Percentiles rank a stretch among this genome's conserved stretches.
phyloP scores from a whole-genome alignment of 495 filamentous ascomycete species.

The Echria macrotheca region DNA sequence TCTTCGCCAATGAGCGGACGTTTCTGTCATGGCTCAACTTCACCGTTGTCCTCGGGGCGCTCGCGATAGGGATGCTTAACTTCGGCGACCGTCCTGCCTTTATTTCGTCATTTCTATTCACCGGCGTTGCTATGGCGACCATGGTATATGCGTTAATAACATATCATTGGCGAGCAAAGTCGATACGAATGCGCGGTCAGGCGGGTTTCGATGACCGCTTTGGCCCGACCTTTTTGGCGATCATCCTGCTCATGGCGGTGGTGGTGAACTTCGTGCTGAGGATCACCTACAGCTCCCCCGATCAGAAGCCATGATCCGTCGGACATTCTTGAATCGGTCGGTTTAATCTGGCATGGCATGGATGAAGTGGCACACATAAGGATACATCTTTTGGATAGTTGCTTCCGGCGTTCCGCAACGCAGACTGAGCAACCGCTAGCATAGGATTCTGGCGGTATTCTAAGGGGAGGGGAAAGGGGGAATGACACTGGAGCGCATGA shows the following conservation, averaged over 20 bases:
- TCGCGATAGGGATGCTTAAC: conserved; percentile 94
- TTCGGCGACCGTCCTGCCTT: conserved; percentile 92
- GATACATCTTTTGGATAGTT: no score
- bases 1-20: conserved; percentile 99
- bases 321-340: no score
- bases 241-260: conserved; percentile 78
- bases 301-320: conserved; percentile 29
- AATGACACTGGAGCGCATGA: no score
- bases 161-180: conserved; percentile 94
- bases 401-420: no score
- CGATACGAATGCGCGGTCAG: conserved; percentile 84
- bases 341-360: no score
- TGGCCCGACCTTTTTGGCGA: conserved; percentile 81
- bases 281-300: conserved; percentile 50
- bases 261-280: conserved; percentile 91
- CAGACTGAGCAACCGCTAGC: no score
- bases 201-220: conserved; percentile 94
- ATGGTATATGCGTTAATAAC: conserved; percentile 95
- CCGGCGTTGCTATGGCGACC: conserved; percentile 84
- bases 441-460: no score
- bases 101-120: conserved; percentile 85
- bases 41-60: conserved; percentile 92
- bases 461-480: no score
- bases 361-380: no score
- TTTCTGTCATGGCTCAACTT: conserved; percentile 99